These are phyloP conservation scores for Massarina eburnea DNA, from an alignment of 2,329 filamentous ascomycete species.

Conservation along the genomic window DNA sequence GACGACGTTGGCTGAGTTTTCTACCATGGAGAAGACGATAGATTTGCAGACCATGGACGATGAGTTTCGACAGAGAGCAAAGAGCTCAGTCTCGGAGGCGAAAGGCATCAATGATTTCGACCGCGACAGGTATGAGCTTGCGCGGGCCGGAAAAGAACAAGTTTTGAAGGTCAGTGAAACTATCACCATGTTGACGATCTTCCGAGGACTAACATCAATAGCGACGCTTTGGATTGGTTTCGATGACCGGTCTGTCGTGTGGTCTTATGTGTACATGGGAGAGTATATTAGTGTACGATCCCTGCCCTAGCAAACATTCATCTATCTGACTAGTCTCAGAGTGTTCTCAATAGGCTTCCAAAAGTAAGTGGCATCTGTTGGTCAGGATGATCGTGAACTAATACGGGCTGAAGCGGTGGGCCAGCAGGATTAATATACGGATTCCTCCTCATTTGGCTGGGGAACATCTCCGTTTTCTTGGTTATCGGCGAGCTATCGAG, in stretches of 20 bases:
- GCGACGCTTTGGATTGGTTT: slow-evolving; percentile 41
- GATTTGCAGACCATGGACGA: slow-evolving; percentile 32
- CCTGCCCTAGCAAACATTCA: background rate
- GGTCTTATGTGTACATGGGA: slow-evolving; percentile 44
- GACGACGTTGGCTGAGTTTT: background rate
- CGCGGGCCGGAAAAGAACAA: slow-evolving; percentile 38
- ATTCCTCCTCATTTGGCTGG: slow-evolving; percentile 41
- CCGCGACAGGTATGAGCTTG: slow-evolving; percentile 37
- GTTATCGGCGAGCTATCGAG: slow-evolving; percentile 42
- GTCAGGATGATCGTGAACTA: too few relatives aligned
- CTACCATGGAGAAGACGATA: slow-evolving; percentile 34
- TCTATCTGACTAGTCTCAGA: slow-evolving; percentile 14
- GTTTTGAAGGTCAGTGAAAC: slow-evolving; percentile 34
- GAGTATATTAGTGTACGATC: slow-evolving; percentile 38
- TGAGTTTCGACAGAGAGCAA: slow-evolving; percentile 23
- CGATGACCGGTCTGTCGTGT: slow-evolving; percentile 41
- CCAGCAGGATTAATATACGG: slow-evolving; percentile 42
- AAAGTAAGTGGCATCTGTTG: slow-evolving; percentile 28
- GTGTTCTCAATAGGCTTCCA: slow-evolving; percentile 39
- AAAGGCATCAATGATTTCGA: slow-evolving; percentile 31
- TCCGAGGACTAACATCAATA: slow-evolving; percentile 8
- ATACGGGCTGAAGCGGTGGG: slow-evolving; percentile 29
- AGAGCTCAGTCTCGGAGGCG: slow-evolving; percentile 24
- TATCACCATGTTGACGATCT: slow-evolving; percentile 3
- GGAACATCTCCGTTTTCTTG: slow-evolving; percentile 41